Evolutionary conservation across 306 rosid genomes (phyloP).

Genomic region (Cercis canadensis): DNA sequence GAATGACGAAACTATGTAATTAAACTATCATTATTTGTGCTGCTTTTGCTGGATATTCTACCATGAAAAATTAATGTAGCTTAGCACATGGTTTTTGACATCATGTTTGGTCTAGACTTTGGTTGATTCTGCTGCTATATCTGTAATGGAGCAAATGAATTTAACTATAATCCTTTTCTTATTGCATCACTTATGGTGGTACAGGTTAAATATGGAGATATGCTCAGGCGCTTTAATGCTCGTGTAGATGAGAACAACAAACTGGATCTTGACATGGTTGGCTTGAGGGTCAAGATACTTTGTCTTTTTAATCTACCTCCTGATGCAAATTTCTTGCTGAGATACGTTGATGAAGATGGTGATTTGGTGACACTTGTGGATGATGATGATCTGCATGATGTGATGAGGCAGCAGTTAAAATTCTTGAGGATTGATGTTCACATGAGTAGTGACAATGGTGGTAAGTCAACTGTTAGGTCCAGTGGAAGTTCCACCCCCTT

Average conservation of each 20-base stretch:
- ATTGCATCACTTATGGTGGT: constrained; percentile 16
- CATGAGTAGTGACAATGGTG: constrained; percentile 38
- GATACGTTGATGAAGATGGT: constrained; percentile 91
- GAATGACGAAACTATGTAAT: too few relatives aligned
- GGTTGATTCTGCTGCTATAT: constrained; percentile 7
- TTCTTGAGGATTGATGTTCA: constrained; percentile 77
- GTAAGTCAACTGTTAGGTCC: constrained; percentile 48
- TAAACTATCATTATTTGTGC: neutral
- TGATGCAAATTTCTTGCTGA: constrained; percentile 61
- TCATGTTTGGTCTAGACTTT: neutral
- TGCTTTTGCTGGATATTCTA: neutral
- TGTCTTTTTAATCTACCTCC: constrained; percentile 55
- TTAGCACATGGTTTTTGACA: neutral
- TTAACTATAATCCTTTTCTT: constrained; percentile 3
- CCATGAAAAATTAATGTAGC: neutral
- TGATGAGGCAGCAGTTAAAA: constrained; percentile 68
- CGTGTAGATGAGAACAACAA: constrained; percentile 45
- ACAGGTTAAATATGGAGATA: constrained; percentile 74
- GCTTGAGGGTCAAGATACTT: constrained; percentile 60
- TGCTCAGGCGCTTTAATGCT: constrained; percentile 85
- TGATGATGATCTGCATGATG: constrained; percentile 80
- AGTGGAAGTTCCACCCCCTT: constrained; percentile 66
- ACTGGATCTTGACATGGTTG: constrained; percentile 74
- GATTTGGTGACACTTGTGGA: constrained; percentile 80
- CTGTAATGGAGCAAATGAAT: neutral